These are phyloP conservation scores for Teratosphaeriaceae sp. DNA, from an alignment of 2,329 filamentous ascomycete species.

Conservation along the genomic window DNA sequence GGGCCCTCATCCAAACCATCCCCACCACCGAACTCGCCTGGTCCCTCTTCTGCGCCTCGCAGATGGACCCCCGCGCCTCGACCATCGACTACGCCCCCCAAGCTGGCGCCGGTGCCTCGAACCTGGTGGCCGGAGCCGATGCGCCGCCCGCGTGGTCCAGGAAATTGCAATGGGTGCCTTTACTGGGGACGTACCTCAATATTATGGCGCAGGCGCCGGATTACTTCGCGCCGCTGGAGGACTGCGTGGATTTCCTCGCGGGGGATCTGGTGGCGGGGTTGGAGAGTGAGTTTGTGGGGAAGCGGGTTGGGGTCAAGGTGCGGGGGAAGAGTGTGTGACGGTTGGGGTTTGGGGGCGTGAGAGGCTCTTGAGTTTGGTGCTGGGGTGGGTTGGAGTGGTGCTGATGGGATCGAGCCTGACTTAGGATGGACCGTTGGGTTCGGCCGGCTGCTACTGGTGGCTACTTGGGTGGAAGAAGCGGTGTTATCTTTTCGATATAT, in stretches of 20 bases:
- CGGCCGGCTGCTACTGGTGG: too few relatives aligned
- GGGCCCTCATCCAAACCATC: not conserved
- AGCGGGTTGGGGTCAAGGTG: conserved; percentile 8
- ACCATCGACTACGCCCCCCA: not conserved
- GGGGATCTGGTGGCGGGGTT: conserved; percentile 3
- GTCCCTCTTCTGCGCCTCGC: conserved; percentile 8
- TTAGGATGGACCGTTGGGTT: too few relatives aligned
- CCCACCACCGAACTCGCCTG: conserved; percentile 1
- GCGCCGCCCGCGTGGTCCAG: conserved; percentile 7
- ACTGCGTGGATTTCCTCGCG: conserved; percentile 7
- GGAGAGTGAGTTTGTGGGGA: conserved; percentile 4
- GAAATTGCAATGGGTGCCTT: conserved; percentile 3
- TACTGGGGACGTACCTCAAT: conserved; percentile 7
- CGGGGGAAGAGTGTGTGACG: conserved; percentile 3
- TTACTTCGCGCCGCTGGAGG: conserved; percentile 7
- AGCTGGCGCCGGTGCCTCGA: not conserved
- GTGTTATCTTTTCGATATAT: too few relatives aligned
- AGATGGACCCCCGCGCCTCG: conserved; percentile 5
- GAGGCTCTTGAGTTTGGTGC: too few relatives aligned
- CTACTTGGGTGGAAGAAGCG: too few relatives aligned
- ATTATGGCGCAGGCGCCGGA: conserved; percentile 4
- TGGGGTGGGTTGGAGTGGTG: too few relatives aligned
- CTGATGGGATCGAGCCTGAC: too few relatives aligned
- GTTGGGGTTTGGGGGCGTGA: too few relatives aligned
- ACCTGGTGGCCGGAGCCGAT: conserved; percentile 1